phyloP scores from a whole-genome alignment of 2,329 filamentous ascomycete species.

The Verticillium tricorpus region DNA sequence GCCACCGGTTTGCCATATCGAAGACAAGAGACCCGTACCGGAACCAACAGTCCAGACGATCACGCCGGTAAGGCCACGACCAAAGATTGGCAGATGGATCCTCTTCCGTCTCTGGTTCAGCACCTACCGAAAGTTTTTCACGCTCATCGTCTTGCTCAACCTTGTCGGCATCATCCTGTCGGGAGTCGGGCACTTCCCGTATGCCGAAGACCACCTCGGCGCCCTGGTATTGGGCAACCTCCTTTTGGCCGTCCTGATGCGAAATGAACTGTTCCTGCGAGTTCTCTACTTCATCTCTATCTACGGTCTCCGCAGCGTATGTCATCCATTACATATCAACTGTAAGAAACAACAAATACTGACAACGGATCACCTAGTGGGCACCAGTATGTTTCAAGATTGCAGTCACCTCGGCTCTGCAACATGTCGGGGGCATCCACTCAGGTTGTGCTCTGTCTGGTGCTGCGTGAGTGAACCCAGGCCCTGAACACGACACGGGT shows the following conservation, averaged over 20 bases:
- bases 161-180: conserved; percentile 29
- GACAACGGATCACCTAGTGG: conserved; percentile 27
- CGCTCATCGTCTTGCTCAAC: conserved; percentile 29
- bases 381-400: conserved; percentile 30
- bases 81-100: conserved; percentile 25
- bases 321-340: conserved; percentile 3
- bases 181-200: conserved; percentile 24
- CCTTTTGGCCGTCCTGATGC: conserved; percentile 31
- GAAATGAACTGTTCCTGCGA: conserved; percentile 33
- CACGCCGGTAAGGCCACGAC: conserved; percentile 9
- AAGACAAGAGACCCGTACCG: conserved; percentile 2
- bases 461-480: conserved; percentile 22
- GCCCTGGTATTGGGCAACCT: conserved; percentile 34
- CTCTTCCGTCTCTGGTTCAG: conserved; percentile 33
- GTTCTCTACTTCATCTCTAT: conserved; percentile 30
- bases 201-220: conserved; percentile 31
- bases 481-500: not conserved
- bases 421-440: conserved; percentile 37
- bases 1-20: not conserved
- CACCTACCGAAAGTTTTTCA: conserved; percentile 35
- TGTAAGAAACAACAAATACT: conserved; percentile 5
- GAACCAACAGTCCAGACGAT: not conserved
- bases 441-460: conserved; percentile 34
- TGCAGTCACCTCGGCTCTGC: conserved; percentile 28
- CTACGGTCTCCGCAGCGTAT: conserved; percentile 30